These are phyloP conservation scores for Suillus placidus DNA, from an alignment of 768 basidiomycete species.

Conservation along the genomic window DNA sequence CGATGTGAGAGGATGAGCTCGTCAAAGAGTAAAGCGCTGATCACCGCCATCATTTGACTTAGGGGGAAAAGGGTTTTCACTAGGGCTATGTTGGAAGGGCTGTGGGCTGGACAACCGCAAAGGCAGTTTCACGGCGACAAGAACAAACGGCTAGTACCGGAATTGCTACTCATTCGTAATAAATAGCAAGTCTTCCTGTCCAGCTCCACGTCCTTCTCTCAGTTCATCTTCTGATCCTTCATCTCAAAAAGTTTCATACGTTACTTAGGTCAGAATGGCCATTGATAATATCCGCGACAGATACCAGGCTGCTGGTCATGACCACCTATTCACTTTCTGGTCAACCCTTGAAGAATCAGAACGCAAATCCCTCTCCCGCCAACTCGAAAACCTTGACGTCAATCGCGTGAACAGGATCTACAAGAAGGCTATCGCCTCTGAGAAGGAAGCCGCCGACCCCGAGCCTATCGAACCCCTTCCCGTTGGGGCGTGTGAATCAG, in stretches of 20 bases:
- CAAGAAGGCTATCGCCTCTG: slow-evolving; percentile 70
- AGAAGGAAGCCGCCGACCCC: slow-evolving; percentile 51
- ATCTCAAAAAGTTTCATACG: background rate
- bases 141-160: slow-evolving; percentile 2
- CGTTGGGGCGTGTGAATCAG: slow-evolving; percentile 68
- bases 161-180: slow-evolving; percentile 6
- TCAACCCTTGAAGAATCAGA: slow-evolving; percentile 65
- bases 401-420: slow-evolving; percentile 91
- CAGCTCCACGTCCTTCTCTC: slow-evolving; percentile 4
- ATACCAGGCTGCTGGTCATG: slow-evolving; percentile 83
- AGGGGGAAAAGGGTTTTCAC: background rate
- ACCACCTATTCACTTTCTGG: slow-evolving; percentile 90
- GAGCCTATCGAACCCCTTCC: slow-evolving; percentile 83
- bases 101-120: slow-evolving; percentile 7
- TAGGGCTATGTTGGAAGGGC: slow-evolving; percentile 2
- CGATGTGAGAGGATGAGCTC: background rate
- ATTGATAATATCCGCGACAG: slow-evolving; percentile 57
- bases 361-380: slow-evolving; percentile 61
- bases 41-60: background rate
- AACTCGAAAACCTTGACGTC: slow-evolving; percentile 83
- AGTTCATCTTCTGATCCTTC: slow-evolving; percentile 5
- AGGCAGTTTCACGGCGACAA: slow-evolving; percentile 6
- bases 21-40: background rate
- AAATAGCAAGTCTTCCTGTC: slow-evolving; percentile 4
- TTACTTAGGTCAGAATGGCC: slow-evolving; percentile 47